Base-by-base conservation (phyloP, 257 asterid genomes). In the Solanum raphanifolium region DNA sequence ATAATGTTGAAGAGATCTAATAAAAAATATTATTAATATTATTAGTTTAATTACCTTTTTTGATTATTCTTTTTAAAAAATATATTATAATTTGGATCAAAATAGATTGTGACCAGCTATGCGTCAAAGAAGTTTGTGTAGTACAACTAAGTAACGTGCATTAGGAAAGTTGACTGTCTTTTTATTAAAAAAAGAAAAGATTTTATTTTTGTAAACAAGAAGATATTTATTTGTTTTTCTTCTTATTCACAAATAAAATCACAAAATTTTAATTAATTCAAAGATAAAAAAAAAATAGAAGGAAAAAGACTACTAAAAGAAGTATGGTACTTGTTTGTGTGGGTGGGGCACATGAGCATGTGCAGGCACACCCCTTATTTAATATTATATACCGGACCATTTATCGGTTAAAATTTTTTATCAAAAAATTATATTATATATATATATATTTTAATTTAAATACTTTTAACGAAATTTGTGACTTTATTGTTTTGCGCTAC, bases 121-220 rank as follows among this genome's bases (percentile, higher is more conserved):
- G 20, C 27, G 68, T 46, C 39, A 81, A 81, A 46, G 15, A 81
- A 81, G 85, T 81, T 55, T 29, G 68, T 71, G 39, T 71, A 4
- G 85, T 81, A 18, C 68, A 29, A 81, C 85, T 43, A 79, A 81
- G 85, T 27, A 81, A 46, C 85, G 85, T 81, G 68, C 85, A 81
- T 46, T 46, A 29, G 10, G 29, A 46, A 73, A 81, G 68, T 81
- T 81, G 29, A 81, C 41, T 46, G 69, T 81, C 85, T 81, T 81
- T 48, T 81, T 27, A 27, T 25, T 43, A 46, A 16, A 27, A 43
- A 43, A 43, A 16, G 5, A 43, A 43, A 15, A 43, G 5, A 16
- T 13, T 38, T n/a, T 8, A 8, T 41, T 43, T n/a, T 76, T n/a
- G 34, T 34, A 36, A 36, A 46, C 41, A 81, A 29, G 68, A 46